A percentile compares a stretch with the other conserved stretches of the same genome.
Evolutionary conservation across 257 asterid genomes (phyloP).

Genomic region (Solanum arcanum): DNA sequence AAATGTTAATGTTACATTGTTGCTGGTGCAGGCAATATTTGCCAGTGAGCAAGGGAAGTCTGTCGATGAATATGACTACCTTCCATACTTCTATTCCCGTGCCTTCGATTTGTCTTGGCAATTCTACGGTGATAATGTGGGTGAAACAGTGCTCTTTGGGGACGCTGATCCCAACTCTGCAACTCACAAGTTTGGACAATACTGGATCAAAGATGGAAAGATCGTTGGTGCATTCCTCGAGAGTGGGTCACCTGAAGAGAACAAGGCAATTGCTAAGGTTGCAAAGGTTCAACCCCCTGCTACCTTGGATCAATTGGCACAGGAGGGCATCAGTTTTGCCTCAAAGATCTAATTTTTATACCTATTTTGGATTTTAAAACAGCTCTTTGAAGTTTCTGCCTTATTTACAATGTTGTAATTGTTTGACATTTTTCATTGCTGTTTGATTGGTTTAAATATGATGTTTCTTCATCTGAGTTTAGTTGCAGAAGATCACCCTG

Average conservation of each 20-base stretch:
- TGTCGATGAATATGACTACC: slow-evolving; percentile 72
- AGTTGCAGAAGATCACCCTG: not conserved
- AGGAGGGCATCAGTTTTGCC: slow-evolving; percentile 69
- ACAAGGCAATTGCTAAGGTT: slow-evolving; percentile 74
- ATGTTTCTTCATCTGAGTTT: not conserved
- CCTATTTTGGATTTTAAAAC: not conserved
- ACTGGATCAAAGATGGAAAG: slow-evolving; percentile 84
- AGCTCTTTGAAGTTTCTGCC: not conserved
- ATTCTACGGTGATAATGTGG: slow-evolving; percentile 80
- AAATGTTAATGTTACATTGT: not conserved
- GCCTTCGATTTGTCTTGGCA: slow-evolving; percentile 89
- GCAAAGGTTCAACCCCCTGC: slow-evolving; percentile 69
- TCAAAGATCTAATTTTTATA: slow-evolving; percentile 33
- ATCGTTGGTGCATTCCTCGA: slow-evolving; percentile 77
- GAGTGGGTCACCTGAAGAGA: slow-evolving; percentile 82
- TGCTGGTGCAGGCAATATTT: slow-evolving; percentile 54
- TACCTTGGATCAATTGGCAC: slow-evolving; percentile 47
- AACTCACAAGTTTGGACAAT: slow-evolving; percentile 76
- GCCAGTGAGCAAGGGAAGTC: slow-evolving; percentile 54
- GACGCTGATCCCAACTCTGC: slow-evolving; percentile 56
- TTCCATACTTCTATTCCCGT: slow-evolving; percentile 83
- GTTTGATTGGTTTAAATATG: not conserved
- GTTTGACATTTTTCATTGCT: not conserved
- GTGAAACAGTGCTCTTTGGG: slow-evolving; percentile 68
- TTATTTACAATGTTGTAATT: not conserved